phyloP scores from a whole-genome alignment of 2,329 filamentous ascomycete species.

The Leptographium lundbergii region DNA sequence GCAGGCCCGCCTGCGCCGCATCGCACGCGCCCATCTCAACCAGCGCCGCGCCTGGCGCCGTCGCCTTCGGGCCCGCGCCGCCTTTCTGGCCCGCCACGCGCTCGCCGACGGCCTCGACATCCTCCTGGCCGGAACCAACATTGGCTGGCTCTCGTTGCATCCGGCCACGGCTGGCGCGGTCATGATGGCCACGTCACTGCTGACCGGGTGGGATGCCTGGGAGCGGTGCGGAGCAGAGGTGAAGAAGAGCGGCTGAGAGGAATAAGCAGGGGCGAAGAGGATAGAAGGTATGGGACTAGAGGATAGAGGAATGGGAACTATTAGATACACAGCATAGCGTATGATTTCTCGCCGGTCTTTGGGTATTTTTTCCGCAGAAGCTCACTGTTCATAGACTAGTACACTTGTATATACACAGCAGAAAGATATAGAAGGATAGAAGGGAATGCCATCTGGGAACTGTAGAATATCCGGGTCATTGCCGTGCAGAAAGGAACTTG shows the following conservation, averaged over 20 bases:
- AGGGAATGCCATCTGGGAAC: too few species aligned
- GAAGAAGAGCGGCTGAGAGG: not conserved
- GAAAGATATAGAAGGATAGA: not conserved
- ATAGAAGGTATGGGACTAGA: not conserved
- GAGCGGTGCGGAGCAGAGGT: conserved; percentile 18
- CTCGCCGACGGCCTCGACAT: conserved; percentile 49
- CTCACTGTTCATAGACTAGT: not conserved
- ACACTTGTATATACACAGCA: not conserved
- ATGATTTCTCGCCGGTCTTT: not conserved
- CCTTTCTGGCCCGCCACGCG: conserved; percentile 31
- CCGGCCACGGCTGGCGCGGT: conserved; percentile 40
- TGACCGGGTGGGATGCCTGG: conserved; percentile 52
- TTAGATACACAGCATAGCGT: not conserved
- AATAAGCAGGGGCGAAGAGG: not conserved
- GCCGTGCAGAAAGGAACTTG: too few species aligned
- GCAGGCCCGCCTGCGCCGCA: conserved; percentile 21
- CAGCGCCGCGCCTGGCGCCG: conserved; percentile 16
- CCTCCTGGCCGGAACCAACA: conserved; percentile 42
- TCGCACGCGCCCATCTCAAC: conserved; percentile 21
- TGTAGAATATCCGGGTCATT: too few species aligned
- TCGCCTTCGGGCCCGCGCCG: conserved; percentile 13
- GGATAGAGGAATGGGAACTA: not conserved
- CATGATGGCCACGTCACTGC: conserved; percentile 48
- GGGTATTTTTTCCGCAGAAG: not conserved
- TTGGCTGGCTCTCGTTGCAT: conserved; percentile 47